Evolutionary conservation across 1,284 basidiomycete genomes (phyloP).

Genomic region (Ganoderma lucidum): DNA sequence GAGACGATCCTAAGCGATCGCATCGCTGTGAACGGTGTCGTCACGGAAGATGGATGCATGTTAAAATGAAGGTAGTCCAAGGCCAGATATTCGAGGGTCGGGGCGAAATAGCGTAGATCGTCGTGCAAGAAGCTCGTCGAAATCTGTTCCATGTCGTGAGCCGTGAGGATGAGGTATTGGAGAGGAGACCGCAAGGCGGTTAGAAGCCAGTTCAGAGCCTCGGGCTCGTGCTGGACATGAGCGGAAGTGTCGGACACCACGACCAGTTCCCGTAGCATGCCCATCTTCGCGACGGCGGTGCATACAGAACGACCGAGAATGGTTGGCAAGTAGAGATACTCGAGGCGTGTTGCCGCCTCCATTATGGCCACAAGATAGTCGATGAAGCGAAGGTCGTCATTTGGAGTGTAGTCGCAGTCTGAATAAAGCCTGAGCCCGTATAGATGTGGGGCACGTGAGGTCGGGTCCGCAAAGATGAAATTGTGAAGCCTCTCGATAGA

Average conservation of each 20-base stretch:
- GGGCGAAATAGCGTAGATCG: neutral
- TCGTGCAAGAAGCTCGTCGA: neutral
- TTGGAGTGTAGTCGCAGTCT: neutral
- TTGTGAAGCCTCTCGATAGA: neutral
- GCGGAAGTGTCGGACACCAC: neutral
- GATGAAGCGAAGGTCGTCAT: neutral
- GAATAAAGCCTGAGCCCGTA: neutral
- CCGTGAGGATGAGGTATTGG: neutral
- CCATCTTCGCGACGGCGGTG: neutral
- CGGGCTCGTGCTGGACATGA: neutral
- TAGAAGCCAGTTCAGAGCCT: neutral
- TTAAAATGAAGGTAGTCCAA: neutral
- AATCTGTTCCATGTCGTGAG: neutral
- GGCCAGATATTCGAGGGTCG: neutral
- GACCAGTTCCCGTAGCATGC: neutral
- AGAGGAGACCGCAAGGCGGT: neutral
- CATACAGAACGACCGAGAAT: neutral
- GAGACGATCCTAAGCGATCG: neutral
- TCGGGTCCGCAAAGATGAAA: neutral
- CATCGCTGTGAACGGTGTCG: neutral
- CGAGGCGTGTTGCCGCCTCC: neutral
- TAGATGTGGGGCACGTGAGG: neutral
- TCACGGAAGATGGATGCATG: neutral
- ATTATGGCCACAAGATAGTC: neutral
- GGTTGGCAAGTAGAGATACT: neutral